A percentile compares a stretch with the other conserved stretches of the same genome.
Evolutionary conservation across 768 basidiomycete species (phyloP).

Genomic region (Mycena olivaceomarginata): DNA sequence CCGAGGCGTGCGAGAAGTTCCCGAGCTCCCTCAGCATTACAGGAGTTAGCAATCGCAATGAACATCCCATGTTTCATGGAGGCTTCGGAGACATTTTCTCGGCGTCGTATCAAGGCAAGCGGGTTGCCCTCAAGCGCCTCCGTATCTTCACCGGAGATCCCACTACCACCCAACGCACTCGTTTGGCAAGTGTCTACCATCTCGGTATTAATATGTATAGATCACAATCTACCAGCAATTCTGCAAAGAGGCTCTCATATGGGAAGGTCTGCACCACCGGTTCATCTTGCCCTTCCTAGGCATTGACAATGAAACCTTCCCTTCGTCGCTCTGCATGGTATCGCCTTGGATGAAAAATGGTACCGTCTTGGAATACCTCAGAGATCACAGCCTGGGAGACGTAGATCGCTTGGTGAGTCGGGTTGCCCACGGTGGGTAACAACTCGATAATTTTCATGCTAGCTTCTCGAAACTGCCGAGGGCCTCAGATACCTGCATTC

Average conservation of each 20-base stretch:
- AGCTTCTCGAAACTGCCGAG: neutral
- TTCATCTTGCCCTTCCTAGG: neutral
- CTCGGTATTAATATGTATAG: neutral
- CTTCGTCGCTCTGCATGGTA: neutral
- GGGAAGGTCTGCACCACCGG: neutral
- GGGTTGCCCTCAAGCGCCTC: neutral
- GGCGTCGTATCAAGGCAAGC: neutral
- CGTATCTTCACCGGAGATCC: neutral
- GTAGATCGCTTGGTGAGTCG: neutral
- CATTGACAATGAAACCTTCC: neutral
- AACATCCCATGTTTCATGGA: neutral
- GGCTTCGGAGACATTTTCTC: neutral
- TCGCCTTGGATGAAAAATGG: constrained; percentile 1
- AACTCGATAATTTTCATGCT: too few relatives aligned
- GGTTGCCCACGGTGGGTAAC: too few relatives aligned
- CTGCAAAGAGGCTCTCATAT: neutral
- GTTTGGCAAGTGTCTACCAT: neutral
- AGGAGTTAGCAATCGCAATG: neutral
- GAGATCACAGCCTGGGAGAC: neutral
- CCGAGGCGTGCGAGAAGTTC: neutral
- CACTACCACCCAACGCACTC: neutral
- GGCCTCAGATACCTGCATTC: neutral
- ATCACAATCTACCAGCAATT: neutral
- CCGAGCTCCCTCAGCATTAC: neutral
- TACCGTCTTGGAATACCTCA: neutral